phyloP scores from a whole-genome alignment of 2,329 filamentous ascomycete genomes.

The Clarireedia monteithiana region DNA sequence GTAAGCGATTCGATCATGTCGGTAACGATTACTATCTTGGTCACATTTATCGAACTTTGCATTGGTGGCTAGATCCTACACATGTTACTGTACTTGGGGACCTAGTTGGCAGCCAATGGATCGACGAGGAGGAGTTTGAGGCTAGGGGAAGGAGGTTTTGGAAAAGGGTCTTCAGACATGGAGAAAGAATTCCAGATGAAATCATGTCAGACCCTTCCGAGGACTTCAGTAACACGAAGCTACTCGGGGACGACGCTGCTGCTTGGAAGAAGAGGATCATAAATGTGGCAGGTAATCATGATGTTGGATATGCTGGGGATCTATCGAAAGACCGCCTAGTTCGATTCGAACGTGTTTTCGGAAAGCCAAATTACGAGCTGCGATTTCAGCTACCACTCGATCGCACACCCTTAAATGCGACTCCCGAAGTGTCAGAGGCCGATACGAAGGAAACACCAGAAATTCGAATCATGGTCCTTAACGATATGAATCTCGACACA shows the following conservation, averaged over 20 bases:
- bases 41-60: slow-evolving; percentile 78
- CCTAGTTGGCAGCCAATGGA: slow-evolving; percentile 91
- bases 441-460: slow-evolving; percentile 49
- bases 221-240: slow-evolving; percentile 28
- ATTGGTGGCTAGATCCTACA: slow-evolving; percentile 78
- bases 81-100: slow-evolving; percentile 88
- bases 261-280: slow-evolving; percentile 72
- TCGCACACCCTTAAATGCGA: slow-evolving; percentile 17
- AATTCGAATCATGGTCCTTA: slow-evolving; percentile 77
- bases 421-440: slow-evolving; percentile 36
- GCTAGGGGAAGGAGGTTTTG: slow-evolving; percentile 68
- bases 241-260: slow-evolving; percentile 35
- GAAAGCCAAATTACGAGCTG: slow-evolving; percentile 84
- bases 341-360: slow-evolving; percentile 79
- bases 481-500: slow-evolving; percentile 88
- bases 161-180: slow-evolving; percentile 67
- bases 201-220: slow-evolving; percentile 40
- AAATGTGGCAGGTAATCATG: slow-evolving; percentile 90
- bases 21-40: slow-evolving; percentile 94
- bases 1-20: slow-evolving; percentile 79
- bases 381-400: slow-evolving; percentile 54
- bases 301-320: slow-evolving; percentile 93
- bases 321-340: slow-evolving; percentile 66
- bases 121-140: slow-evolving; percentile 76
- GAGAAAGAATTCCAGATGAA: slow-evolving; percentile 53